A percentile compares a stretch with the other conserved stretches of the same genome.
Conservation (phyloP, 805 yeast genomes). For the Candida taoyuanica region DNA sequence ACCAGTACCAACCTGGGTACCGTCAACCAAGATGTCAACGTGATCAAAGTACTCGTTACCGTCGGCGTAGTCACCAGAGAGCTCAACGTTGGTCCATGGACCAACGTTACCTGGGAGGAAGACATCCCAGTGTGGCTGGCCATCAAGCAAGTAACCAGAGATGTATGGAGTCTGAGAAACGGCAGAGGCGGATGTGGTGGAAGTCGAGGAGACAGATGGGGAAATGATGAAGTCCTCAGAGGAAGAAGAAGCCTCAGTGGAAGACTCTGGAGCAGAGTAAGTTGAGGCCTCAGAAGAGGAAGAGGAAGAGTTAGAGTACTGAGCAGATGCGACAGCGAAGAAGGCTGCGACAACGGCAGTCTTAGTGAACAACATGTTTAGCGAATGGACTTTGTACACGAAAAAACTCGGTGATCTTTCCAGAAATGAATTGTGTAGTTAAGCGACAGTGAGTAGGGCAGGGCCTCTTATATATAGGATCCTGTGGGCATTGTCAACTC, state of each 20-base stretch:
- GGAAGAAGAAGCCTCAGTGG: slow-evolving; percentile 13
- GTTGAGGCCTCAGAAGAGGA: slow-evolving; percentile 14
- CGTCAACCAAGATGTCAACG: slow-evolving; percentile 17
- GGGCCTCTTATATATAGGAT: no score
- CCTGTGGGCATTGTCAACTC: no score
- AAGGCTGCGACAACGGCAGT: slow-evolving; percentile 12
- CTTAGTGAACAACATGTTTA: slow-evolving; percentile 14
- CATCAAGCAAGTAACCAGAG: slow-evolving; percentile 23
- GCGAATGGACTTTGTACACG: slow-evolving; percentile 9
- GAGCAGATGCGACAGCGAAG: slow-evolving; percentile 18
- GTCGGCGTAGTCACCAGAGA: slow-evolving; percentile 20
- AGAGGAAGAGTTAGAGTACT: slow-evolving; percentile 16
- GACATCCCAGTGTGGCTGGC: slow-evolving; percentile 26
- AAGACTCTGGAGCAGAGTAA: slow-evolving; percentile 12
- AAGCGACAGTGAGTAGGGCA: no score
- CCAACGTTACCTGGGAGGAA: slow-evolving; percentile 22
- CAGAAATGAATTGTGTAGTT: no score
- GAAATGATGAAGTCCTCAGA: slow-evolving; percentile 20
- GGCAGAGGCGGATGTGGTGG: no score
- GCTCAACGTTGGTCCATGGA: slow-evolving; percentile 21
- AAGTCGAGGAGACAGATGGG: slow-evolving; percentile 18
- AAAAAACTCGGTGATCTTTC: slow-evolving; percentile 3
- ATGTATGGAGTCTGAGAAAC: slow-evolving; percentile 21
- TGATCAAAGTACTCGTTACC: slow-evolving; percentile 19
- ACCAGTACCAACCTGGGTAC: slow-evolving; percentile 9